Conservation (phyloP, 768 basidiomycete genomes). For the Russula virescens region DNA sequence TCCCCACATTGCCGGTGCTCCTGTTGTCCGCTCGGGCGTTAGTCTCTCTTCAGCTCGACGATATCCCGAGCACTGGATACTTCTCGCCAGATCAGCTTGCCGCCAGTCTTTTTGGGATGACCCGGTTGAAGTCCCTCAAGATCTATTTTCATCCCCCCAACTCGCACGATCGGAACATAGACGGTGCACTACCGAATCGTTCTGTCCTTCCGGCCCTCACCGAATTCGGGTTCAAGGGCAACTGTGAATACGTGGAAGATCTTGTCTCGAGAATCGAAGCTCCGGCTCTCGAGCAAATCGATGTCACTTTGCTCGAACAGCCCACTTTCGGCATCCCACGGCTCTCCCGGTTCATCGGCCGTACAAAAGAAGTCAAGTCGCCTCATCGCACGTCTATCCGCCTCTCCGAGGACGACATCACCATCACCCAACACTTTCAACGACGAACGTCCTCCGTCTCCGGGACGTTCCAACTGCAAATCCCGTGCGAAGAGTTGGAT, state of each 20-base stretch:
- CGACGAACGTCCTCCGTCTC: neutral
- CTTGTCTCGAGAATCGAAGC: conserved; percentile 6
- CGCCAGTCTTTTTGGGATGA: neutral
- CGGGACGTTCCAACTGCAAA: neutral
- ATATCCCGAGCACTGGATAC: neutral
- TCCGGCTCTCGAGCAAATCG: neutral
- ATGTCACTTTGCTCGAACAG: neutral
- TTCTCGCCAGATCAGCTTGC: neutral
- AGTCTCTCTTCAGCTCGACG: conserved; percentile 1
- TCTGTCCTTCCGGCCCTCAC: neutral
- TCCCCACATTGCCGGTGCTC: conserved; percentile 1
- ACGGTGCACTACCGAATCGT: neutral
- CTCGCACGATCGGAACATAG: neutral
- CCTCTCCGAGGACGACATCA: neutral
- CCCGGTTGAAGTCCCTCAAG: neutral
- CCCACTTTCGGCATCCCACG: conserved; percentile 11
- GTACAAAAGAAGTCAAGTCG: neutral
- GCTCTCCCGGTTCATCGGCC: conserved; percentile 2
- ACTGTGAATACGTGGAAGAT: conserved; percentile 10
- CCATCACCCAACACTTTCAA: neutral
- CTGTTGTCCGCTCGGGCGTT: conserved; percentile 4
- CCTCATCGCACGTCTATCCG: neutral
- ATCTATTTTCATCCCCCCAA: neutral
- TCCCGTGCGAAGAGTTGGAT: conserved; percentile 8
- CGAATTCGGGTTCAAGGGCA: conserved; percentile 2